phyloP scores from a whole-genome alignment of 495 filamentous ascomycete genomes.

The Penicillium robsamsonii region DNA sequence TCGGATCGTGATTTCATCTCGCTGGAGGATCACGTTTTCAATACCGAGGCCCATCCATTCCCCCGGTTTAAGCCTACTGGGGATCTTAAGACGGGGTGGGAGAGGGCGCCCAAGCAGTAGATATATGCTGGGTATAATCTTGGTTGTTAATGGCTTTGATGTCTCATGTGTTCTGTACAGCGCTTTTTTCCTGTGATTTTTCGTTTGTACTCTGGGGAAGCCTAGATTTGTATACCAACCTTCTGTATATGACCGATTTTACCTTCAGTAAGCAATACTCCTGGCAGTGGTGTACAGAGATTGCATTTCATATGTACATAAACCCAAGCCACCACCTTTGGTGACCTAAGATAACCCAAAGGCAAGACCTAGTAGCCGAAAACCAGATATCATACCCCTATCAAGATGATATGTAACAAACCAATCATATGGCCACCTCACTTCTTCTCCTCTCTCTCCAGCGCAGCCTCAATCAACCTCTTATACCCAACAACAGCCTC shows the following conservation, averaged over 20 bases:
- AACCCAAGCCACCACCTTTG: background rate
- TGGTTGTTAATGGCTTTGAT: background rate
- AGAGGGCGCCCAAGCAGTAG: constrained; percentile 57
- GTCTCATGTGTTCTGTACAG: constrained; percentile 1
- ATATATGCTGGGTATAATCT: background rate
- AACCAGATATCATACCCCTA: background rate
- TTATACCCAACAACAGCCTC: constrained; percentile 70
- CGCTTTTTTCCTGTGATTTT: constrained; percentile 1
- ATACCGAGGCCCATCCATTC: constrained; percentile 92
- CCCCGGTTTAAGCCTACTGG: constrained; percentile 78
- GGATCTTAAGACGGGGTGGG: constrained; percentile 85
- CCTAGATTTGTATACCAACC: constrained; percentile 4
- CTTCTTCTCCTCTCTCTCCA: constrained; percentile 35
- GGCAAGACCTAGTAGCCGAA: background rate
- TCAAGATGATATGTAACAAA: background rate
- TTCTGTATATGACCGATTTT: background rate
- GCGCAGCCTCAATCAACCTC: constrained; percentile 61
- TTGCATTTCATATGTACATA: background rate
- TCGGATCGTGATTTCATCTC: constrained; percentile 80
- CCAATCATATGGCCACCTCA: background rate
- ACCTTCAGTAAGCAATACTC: background rate
- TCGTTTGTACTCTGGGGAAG: background rate
- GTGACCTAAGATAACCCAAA: background rate
- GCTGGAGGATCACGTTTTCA: constrained; percentile 82
- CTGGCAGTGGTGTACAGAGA: background rate